Evolutionary conservation across 345 rosid genomes (phyloP).

Genomic region (Sisymbrium irio): DNA sequence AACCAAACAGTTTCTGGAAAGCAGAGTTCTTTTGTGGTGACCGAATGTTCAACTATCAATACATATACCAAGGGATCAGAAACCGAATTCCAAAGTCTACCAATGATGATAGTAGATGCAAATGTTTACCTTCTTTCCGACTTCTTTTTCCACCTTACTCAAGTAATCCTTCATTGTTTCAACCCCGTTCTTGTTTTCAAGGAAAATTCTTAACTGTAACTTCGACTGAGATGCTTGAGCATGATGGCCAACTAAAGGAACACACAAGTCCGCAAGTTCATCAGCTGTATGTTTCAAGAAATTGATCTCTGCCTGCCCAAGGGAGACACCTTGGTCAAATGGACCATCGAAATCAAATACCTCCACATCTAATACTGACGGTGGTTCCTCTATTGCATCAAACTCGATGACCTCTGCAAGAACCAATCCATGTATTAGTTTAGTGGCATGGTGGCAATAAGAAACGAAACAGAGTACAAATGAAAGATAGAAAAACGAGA

Average conservation of each 20-base stretch:
- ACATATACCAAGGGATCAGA: neutral
- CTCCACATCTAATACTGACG: conserved; percentile 82
- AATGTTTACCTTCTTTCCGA: conserved; percentile 77
- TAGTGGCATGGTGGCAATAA: neutral
- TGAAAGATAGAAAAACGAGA: neutral
- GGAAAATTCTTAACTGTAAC: conserved; percentile 69
- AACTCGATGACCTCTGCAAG: conserved; percentile 83
- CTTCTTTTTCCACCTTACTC: conserved; percentile 85
- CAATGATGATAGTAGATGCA: neutral
- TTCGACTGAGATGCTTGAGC: conserved; percentile 82
- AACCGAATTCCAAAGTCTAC: neutral
- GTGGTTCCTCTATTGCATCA: conserved; percentile 95
- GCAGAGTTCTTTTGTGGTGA: conserved; percentile 77
- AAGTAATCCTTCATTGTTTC: conserved; percentile 73
- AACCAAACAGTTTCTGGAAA: conserved; percentile 78
- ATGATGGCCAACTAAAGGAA: conserved; percentile 72
- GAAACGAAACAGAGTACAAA: neutral
- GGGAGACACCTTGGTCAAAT: conserved; percentile 80
- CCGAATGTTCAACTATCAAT: conserved; percentile 62
- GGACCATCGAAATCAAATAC: conserved; percentile 94
- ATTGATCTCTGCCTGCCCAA: conserved; percentile 84
- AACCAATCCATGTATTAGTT: conserved; percentile 6
- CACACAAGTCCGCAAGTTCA: conserved; percentile 81
- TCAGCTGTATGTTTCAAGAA: conserved; percentile 70
- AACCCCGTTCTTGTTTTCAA: conserved; percentile 76